Evolutionary conservation across 2,329 filamentous ascomycete species (phyloP), one percentile per base, ranked within the genome.

Genomic region (Thermothelomyces thermophilus): DNA sequence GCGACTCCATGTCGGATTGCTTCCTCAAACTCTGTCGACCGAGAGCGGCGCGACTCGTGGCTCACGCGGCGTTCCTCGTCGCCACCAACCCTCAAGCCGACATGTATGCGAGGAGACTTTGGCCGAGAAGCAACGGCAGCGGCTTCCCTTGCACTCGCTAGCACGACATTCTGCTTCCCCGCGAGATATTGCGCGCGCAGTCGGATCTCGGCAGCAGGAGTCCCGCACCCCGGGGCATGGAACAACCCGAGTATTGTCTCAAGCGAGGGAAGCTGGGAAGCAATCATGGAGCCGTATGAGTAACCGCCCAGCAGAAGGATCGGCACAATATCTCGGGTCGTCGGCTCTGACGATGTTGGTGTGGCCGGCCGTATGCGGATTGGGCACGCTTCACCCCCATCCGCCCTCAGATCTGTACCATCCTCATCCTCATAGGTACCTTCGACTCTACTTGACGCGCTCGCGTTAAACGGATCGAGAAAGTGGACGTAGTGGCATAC

Each of bases 201-300:
- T 2, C 84, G 73, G 41, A 95, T 86, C 59, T 89, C 84, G 13
- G 82, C 76, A 0, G 82, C 76, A 4, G 81, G 67, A 0, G 82
- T 82, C 34, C 75, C 80, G n/a, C 64, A 60, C 3, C 68, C 56
- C 0, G 80, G 76, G 0, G 68, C 64, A 7, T 68, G 62, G 58
- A 93, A 89, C 1, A 76, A 67, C 1, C 73, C 65, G 20, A 88
- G 67, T 24, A 94, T 79, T 0, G 73, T 66, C 10, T 71, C 64
- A 31, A 84, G 68, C 0, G 81, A 73, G 0, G 89, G 87, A 0
- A 95, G 75, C 50, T 84, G 81, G 0, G 79, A 82, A 2, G 88
- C 82, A 34, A 97, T 79, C 62, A 95, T 77, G 4, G 89, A 87
- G 37, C 93, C 93, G 65, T 96, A 96, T 0, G 88, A 95, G 65